Conservation (phyloP, 306 rosid genomes). For the Trichosanthes cucumerina region DNA sequence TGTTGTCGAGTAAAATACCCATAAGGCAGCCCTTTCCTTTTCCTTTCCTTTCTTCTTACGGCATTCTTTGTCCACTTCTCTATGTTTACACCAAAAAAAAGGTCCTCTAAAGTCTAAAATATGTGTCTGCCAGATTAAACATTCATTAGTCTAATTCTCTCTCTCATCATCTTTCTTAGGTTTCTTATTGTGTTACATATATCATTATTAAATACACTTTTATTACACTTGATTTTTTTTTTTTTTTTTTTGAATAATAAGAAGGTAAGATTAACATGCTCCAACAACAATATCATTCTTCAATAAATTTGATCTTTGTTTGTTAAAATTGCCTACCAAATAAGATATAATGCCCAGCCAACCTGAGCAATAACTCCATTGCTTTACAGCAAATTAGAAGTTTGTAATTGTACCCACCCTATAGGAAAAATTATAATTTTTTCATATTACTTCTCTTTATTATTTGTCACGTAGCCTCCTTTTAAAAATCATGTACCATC, state of each 20-base stretch:
- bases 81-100: neutral
- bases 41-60: constrained; percentile 84
- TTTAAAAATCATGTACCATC: too few species aligned
- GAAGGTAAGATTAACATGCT: neutral
- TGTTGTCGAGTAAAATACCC: neutral
- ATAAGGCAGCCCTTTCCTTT: neutral
- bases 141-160: neutral
- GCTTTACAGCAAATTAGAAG: too few species aligned
- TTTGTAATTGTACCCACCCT: too few species aligned
- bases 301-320: neutral
- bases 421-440: too few species aligned
- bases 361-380: too few species aligned
- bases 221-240: too few species aligned
- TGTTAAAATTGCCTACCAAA: neutral
- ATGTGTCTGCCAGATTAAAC: constrained; percentile 27
- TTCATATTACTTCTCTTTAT: too few species aligned
- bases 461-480: too few species aligned
- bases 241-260: too few species aligned
- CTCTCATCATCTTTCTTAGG: neutral
- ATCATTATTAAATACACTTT: neutral
- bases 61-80: constrained; percentile 31
- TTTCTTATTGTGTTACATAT: neutral
- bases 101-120: constrained; percentile 35
- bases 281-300: neutral
- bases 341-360: neutral